Conservation (phyloP, 768 basidiomycete species). For the Tulasnella sp. region DNA sequence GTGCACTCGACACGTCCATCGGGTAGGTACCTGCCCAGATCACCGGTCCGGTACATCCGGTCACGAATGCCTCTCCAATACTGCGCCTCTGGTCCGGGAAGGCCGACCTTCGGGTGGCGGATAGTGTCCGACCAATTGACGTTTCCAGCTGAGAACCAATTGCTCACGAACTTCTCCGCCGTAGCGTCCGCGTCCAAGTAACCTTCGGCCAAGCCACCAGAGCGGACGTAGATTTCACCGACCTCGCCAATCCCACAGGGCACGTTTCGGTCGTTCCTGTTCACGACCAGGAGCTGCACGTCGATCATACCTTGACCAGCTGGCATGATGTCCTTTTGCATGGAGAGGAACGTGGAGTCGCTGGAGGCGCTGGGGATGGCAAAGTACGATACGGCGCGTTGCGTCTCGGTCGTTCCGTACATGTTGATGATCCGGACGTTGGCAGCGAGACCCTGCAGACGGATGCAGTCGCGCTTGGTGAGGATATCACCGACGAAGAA, state of each 20-base stretch:
- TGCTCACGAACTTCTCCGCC: slow-evolving; percentile 84
- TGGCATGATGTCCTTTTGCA: slow-evolving; percentile 96
- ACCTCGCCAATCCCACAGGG: slow-evolving; percentile 94
- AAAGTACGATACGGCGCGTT: slow-evolving; percentile 97
- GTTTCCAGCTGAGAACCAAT: slow-evolving; percentile 71
- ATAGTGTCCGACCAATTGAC: slow-evolving; percentile 66
- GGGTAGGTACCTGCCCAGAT: slow-evolving; percentile 90
- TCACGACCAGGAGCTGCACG: slow-evolving; percentile 94
- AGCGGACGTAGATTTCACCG: slow-evolving; percentile 97
- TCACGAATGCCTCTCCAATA: slow-evolving; percentile 96
- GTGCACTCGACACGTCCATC: slow-evolving; percentile 94
- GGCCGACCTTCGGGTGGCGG: slow-evolving; percentile 49
- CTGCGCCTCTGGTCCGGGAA: slow-evolving; percentile 62
- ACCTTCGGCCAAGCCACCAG: slow-evolving; percentile 91
- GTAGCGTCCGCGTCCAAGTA: slow-evolving; percentile 83
- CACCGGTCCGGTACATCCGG: slow-evolving; percentile 96
- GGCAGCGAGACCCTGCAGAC: slow-evolving; percentile 84
- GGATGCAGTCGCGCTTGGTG: slow-evolving; percentile 94
- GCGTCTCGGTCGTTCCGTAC: slow-evolving; percentile 99
- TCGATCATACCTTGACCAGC: slow-evolving; percentile 97
- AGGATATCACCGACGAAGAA: slow-evolving; percentile 99
- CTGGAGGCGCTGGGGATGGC: slow-evolving; percentile 76
- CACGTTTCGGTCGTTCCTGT: slow-evolving; percentile 75
- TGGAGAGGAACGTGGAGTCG: slow-evolving; percentile 86
- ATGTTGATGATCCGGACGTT: slow-evolving; percentile 98